Percentiles rank a stretch among this genome's conserved stretches.
Conservation (phyloP, 23 red algal species). For the Cyanidium caldarium region DNA sequence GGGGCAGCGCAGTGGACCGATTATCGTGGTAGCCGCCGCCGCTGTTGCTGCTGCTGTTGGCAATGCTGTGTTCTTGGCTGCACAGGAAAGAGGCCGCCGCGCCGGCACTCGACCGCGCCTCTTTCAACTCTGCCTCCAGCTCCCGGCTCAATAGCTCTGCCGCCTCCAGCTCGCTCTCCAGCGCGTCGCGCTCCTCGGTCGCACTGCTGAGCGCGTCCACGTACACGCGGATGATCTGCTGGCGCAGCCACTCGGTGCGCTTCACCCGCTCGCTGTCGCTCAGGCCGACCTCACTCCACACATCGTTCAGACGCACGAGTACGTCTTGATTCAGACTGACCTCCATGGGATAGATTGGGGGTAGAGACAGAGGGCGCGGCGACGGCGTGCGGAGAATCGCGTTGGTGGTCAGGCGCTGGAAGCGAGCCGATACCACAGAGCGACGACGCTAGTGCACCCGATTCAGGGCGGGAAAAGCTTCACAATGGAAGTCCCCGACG, state of each 20-base stretch:
- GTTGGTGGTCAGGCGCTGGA: too few species aligned
- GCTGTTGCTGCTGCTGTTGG: neutral
- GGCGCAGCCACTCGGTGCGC: neutral
- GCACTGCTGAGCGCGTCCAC: neutral
- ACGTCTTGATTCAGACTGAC: neutral
- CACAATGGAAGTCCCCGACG: too few species aligned
- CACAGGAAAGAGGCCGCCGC: neutral
- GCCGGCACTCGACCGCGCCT: neutral
- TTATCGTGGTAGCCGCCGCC: too few species aligned
- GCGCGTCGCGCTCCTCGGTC: neutral
- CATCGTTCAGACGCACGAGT: neutral
- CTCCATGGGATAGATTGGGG: neutral
- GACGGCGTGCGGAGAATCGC: too few species aligned
- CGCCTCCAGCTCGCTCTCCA: neutral
- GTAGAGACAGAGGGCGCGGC: neutral
- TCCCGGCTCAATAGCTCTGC: neutral
- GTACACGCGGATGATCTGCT: neutral
- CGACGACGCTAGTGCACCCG: too few species aligned
- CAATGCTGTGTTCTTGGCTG: neutral
- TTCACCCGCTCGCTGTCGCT: neutral
- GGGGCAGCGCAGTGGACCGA: too few species aligned
- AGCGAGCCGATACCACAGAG: too few species aligned
- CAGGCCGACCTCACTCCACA: neutral
- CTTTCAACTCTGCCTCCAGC: neutral
- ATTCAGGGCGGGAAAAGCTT: too few species aligned